phyloP scores from a whole-genome alignment of 2,329 filamentous ascomycete species.

The Claviceps pazoutovae region DNA sequence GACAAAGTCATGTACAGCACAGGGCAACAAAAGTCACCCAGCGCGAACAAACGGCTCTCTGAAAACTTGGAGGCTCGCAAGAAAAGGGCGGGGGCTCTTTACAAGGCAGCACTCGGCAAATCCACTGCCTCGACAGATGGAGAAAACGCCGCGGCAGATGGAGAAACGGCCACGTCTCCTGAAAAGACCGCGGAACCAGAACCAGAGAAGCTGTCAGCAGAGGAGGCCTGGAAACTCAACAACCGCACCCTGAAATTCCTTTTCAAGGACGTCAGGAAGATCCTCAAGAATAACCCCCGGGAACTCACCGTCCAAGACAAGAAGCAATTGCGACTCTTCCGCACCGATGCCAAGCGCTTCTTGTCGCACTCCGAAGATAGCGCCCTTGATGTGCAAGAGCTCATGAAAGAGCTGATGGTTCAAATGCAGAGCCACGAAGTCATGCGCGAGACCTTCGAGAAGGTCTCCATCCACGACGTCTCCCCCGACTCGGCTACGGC shows the following conservation, averaged over 20 bases:
- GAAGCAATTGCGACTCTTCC: constrained; percentile 60
- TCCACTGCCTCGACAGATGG: background rate
- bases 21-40: constrained; percentile 50
- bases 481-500: constrained; percentile 1
- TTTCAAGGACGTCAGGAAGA: constrained; percentile 19
- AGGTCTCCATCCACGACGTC: constrained; percentile 12
- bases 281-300: constrained; percentile 28
- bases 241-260: constrained; percentile 15
- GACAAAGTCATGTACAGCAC: constrained; percentile 82
- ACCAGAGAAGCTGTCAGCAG: constrained; percentile 9
- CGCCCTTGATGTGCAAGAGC: constrained; percentile 15
- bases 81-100: constrained; percentile 14
- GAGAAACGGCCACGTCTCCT: constrained; percentile 2
- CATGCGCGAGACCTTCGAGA: constrained; percentile 17
- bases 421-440: constrained; percentile 21
- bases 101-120: constrained; percentile 10
- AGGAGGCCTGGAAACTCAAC: constrained; percentile 14
- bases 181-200: background rate
- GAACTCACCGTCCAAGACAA: constrained; percentile 57
- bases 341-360: constrained; percentile 48
- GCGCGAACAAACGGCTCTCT: constrained; percentile 12
- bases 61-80: constrained; percentile 15
- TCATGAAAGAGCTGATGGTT: constrained; percentile 18
- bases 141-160: constrained; percentile 9
- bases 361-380: constrained; percentile 28